Evolutionary conservation across 2,329 filamentous ascomycete species (phyloP).

Genomic region (Penicillium digitatum): DNA sequence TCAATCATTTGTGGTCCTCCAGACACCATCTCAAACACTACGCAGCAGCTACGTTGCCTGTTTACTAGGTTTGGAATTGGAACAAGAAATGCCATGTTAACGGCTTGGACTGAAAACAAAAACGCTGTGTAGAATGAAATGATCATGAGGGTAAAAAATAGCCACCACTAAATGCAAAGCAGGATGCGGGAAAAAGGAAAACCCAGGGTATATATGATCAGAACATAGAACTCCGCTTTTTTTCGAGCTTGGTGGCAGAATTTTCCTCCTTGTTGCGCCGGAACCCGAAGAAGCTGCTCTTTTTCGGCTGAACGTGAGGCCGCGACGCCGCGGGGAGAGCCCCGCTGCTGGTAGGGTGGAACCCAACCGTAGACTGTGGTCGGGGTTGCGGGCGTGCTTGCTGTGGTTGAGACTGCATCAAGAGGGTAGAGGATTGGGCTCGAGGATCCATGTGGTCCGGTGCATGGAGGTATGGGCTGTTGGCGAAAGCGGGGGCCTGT

Average conservation of each 20-base stretch:
- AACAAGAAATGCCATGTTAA: neutral
- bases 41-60: too few species aligned
- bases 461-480: slow-evolving; percentile 19
- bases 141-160: neutral
- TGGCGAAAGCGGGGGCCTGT: slow-evolving; percentile 12
- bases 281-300: slow-evolving; percentile 47
- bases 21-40: too few species aligned
- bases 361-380: slow-evolving; percentile 18
- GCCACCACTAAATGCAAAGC: neutral
- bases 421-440: slow-evolving; percentile 21
- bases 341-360: slow-evolving; percentile 16
- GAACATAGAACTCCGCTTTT: slow-evolving; percentile 49
- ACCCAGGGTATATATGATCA: slow-evolving; percentile 26
- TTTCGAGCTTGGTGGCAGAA: slow-evolving; percentile 34
- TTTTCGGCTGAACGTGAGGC: slow-evolving; percentile 36
- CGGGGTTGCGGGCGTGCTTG: slow-evolving; percentile 7
- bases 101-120: neutral
- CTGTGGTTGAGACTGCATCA: slow-evolving; percentile 17
- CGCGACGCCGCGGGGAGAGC: slow-evolving; percentile 6
- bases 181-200: neutral
- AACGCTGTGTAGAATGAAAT: neutral
- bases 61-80: neutral
- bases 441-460: slow-evolving; percentile 15
- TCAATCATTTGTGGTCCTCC: too few species aligned
- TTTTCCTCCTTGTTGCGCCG: slow-evolving; percentile 35